Evolutionary conservation across 345 rosid species (phyloP), one percentile per base, ranked within the genome.

Genomic region (Citrus sinensis): DNA sequence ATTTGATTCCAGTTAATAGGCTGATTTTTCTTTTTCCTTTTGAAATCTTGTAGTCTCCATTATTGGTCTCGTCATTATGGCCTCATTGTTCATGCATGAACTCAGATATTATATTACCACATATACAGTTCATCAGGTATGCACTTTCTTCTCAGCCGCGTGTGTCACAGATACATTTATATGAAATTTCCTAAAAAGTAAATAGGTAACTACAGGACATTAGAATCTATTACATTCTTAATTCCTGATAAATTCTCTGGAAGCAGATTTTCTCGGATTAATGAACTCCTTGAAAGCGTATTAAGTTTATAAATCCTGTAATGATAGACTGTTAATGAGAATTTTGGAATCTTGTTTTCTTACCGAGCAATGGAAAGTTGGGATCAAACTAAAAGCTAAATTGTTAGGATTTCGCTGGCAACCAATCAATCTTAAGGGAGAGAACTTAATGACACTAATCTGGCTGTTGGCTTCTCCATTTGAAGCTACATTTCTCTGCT

Each of bases 51-150:
- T 74, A 94, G 99, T 97, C 82, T 97, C 99, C 5, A 73, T 94
- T 67, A 82, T 93, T 76, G 99, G 98, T 71, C 87, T 97, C 13
- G 55, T 87, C 74, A 87, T 94, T 78, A 94, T 97, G 98, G 98
- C 88, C 40, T 82, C 92, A 17, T 83, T 97, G 86, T 97, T 97
- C 89, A 72, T 90, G 86, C 98, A 93, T 58, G 99, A 97, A 91
- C 92, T 94, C 65, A 79, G 88, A 61, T 97, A 93, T 85, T 97
- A 92, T 87, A 86, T 97, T 51, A 81, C 90, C 46, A 91, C 93
- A 1, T 91, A 90, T 75, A 92, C 94, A 0, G 94, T 97, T 60
- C 97, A 97, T 83, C 93, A 97, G 99, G 98, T 97, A 78, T 74
- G 83, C 24, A 0, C 66, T 69, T 61, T 70, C 40, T 58, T 6